Conservation (phyloP, 2,329 filamentous ascomycete species). For the Pleomassaria siparia region DNA sequence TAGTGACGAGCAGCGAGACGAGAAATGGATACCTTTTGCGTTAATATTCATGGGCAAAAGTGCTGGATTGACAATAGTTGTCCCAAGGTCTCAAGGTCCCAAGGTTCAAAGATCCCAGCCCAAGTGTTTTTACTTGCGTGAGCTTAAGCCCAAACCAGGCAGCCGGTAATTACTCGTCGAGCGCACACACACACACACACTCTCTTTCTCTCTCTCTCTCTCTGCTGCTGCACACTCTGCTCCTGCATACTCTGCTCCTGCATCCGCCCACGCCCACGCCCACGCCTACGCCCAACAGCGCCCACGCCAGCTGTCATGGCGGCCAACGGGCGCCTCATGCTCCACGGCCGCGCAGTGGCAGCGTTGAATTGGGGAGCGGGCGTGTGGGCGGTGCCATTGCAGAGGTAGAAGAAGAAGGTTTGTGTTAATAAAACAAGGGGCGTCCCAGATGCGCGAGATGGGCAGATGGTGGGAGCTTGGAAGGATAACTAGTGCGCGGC, state of each 20-base stretch:
- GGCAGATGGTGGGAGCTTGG: slow-evolving; percentile 1
- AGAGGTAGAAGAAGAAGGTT: not conserved
- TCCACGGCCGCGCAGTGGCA: not conserved
- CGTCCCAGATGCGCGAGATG: not conserved
- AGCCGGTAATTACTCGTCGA: slow-evolving; percentile 26
- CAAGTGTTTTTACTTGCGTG: slow-evolving; percentile 14
- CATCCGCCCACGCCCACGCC: too few species aligned
- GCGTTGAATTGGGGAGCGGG: not conserved
- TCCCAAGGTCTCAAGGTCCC: slow-evolving; percentile 30
- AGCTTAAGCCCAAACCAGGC: slow-evolving; percentile 27
- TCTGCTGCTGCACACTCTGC: too few species aligned
- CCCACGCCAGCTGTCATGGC: slow-evolving; percentile 30
- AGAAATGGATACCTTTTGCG: too few species aligned
- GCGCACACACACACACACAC: too few species aligned
- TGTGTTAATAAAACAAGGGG: too few species aligned
- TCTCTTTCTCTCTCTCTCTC: too few species aligned
- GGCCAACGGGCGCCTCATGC: slow-evolving; percentile 32
- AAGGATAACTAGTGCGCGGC: slow-evolving; percentile 13
- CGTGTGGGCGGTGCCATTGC: not conserved
- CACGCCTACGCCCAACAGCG: slow-evolving; percentile 9
- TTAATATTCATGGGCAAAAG: too few species aligned
- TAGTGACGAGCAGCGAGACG: slow-evolving; percentile 12
- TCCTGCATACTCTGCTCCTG: too few species aligned
- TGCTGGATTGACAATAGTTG: too few species aligned
- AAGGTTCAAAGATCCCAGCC: slow-evolving; percentile 31